Conservation (phyloP, 768 basidiomycete species). For the Pisolithus orientalis region DNA sequence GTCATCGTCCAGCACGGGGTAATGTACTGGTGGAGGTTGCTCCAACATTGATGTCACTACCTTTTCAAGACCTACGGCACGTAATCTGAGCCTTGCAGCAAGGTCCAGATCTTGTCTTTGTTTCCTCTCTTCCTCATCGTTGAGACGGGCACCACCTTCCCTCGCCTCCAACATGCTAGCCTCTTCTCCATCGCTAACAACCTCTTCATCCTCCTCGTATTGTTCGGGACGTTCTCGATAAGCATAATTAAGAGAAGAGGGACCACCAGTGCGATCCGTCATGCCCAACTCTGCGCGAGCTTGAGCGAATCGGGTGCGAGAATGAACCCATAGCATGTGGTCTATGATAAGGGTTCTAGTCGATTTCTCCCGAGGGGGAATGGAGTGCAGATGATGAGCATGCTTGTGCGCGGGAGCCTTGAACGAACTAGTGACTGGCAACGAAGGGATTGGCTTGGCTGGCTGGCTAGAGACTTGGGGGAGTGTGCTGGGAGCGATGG, state of each 20-base stretch:
- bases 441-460: slow-evolving; percentile 1
- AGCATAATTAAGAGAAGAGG: slow-evolving; percentile 50
- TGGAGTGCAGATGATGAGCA: slow-evolving; percentile 82
- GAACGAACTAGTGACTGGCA: slow-evolving; percentile 28
- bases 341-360: slow-evolving; percentile 84
- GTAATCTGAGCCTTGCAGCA: slow-evolving; percentile 58
- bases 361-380: slow-evolving; percentile 85
- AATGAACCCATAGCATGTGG: slow-evolving; percentile 83
- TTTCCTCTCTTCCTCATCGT: slow-evolving; percentile 54
- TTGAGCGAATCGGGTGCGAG: slow-evolving; percentile 73
- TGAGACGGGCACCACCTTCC: slow-evolving; percentile 42
- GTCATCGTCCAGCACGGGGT: slow-evolving; percentile 49
- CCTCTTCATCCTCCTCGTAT: slow-evolving; percentile 70
- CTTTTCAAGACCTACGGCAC: slow-evolving; percentile 79
- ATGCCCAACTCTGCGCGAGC: slow-evolving; percentile 82
- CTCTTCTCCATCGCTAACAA: slow-evolving; percentile 57
- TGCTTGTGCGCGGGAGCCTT: slow-evolving; percentile 79
- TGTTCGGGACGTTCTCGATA: slow-evolving; percentile 68
- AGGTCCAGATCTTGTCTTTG: slow-evolving; percentile 55
- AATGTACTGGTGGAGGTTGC: slow-evolving; percentile 61
- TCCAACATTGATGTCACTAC: slow-evolving; percentile 77
- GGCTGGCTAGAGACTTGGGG: slow-evolving; percentile 10
- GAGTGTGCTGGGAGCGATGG: not conserved
- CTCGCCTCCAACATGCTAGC: slow-evolving; percentile 41
- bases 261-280: slow-evolving; percentile 74